Percentiles rank a stretch among this genome's conserved stretches.
Conservation (phyloP, 177 flowering plant species). For the Vitis hybrid region DNA sequence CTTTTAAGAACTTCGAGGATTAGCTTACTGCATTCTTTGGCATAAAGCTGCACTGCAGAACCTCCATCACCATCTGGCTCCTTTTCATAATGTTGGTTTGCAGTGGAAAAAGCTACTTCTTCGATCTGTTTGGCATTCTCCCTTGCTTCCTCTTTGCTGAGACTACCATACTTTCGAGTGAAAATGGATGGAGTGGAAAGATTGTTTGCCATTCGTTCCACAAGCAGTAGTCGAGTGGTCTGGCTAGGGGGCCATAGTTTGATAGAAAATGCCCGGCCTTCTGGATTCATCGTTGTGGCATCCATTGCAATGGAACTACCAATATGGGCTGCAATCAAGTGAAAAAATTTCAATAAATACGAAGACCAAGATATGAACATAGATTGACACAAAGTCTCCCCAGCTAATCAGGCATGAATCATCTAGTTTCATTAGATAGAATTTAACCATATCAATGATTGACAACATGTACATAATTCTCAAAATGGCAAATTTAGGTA, state of each 20-base stretch:
- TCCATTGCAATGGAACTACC: constrained; percentile 40
- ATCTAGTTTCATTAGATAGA: background rate
- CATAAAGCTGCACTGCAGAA: constrained; percentile 88
- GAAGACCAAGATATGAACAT: background rate
- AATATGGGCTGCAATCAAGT: background rate
- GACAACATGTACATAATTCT: background rate
- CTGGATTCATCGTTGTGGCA: constrained; percentile 25
- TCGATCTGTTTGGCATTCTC: constrained; percentile 73
- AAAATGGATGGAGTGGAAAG: constrained; percentile 70
- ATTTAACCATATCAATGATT: background rate
- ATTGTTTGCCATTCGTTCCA: constrained; percentile 72
- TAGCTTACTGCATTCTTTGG: constrained; percentile 79
- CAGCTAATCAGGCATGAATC: background rate
- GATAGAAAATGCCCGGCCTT: constrained; percentile 54
- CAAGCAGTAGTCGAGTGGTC: constrained; percentile 64
- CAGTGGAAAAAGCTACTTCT: constrained; percentile 61
- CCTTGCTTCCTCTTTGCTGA: constrained; percentile 61
- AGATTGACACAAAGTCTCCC: background rate
- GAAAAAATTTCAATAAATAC: background rate
- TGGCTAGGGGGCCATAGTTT: constrained; percentile 94
- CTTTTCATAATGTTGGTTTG: constrained; percentile 63
- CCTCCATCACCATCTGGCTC: constrained; percentile 95
- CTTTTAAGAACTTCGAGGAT: constrained; percentile 70
- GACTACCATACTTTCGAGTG: constrained; percentile 63
- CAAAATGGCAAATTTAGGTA: background rate